Evolutionary conservation across 768 basidiomycete genomes (phyloP).

Genomic region (Suillus clintonianus): DNA sequence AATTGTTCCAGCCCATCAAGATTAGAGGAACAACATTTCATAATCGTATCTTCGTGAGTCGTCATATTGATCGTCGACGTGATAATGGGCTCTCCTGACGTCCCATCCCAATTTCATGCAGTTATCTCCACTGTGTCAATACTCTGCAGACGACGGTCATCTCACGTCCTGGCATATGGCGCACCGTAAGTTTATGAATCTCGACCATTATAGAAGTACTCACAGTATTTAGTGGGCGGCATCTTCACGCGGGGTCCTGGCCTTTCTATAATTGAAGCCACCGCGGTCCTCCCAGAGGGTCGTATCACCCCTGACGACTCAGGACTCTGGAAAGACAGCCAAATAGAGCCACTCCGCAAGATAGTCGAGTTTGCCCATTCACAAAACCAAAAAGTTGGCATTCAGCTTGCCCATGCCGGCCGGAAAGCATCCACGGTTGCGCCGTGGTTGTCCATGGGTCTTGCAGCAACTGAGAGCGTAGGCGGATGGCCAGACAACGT

Average conservation of each 20-base stretch:
- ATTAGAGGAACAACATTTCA: constrained; percentile 55
- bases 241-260: constrained; percentile 58
- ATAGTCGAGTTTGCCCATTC: constrained; percentile 75
- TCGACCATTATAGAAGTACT: neutral
- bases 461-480: constrained; percentile 34
- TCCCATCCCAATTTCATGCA: constrained; percentile 11
- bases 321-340: constrained; percentile 66
- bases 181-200: constrained; percentile 33
- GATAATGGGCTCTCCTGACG: neutral
- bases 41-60: constrained; percentile 54
- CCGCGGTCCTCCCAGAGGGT: constrained; percentile 59
- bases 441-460: constrained; percentile 54
- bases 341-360: constrained; percentile 45
- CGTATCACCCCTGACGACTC: constrained; percentile 68
- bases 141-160: constrained; percentile 56
- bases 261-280: constrained; percentile 64
- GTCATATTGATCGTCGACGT: neutral
- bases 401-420: constrained; percentile 78
- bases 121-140: constrained; percentile 63
- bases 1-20: constrained; percentile 55
- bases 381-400: constrained; percentile 66
- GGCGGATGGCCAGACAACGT: constrained; percentile 60
- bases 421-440: constrained; percentile 69
- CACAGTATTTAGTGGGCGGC: constrained; percentile 43
- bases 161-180: constrained; percentile 59